phyloP scores from a whole-genome alignment of 1,284 basidiomycete species.

The Sanguinoderma infundibulare region DNA sequence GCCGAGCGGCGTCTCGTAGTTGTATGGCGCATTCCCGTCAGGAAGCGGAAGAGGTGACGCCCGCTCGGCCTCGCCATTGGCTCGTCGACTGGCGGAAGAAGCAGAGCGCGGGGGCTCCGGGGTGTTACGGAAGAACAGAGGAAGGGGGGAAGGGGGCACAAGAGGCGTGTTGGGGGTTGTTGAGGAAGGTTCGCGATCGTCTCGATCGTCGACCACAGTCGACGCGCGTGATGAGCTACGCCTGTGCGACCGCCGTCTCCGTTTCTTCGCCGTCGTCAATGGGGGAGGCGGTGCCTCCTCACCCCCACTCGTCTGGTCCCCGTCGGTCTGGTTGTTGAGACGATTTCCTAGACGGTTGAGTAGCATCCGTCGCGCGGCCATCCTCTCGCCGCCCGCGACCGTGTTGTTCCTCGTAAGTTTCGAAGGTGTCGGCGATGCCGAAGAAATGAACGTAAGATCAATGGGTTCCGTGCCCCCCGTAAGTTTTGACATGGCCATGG shows the following conservation, averaged over 20 bases:
- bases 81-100: conserved; percentile 26
- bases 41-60: conserved; percentile 29
- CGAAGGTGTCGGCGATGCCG: conserved; percentile 51
- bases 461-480: conserved; percentile 66
- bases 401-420: conserved; percentile 76
- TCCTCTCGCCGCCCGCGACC: conserved; percentile 75
- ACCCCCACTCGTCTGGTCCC: conserved; percentile 62
- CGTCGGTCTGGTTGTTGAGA: conserved; percentile 60
- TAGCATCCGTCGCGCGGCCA: conserved; percentile 68
- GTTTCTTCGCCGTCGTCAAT: conserved; percentile 46
- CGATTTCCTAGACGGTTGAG: conserved; percentile 66
- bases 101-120: conserved; percentile 31
- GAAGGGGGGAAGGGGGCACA: conserved; percentile 55
- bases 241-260: conserved; percentile 61
- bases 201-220: conserved; percentile 66
- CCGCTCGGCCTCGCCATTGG: conserved; percentile 35
- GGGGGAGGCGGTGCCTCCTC: conserved; percentile 57
- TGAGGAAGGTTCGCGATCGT: conserved; percentile 66
- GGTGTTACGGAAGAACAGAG: conserved; percentile 36
- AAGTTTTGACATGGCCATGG: conserved; percentile 76
- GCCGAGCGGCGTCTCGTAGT: conserved; percentile 45
- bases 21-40: conserved; percentile 31
- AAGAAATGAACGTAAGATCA: conserved; percentile 41
- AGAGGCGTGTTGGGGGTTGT: conserved; percentile 67
- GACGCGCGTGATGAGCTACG: conserved; percentile 55